Percentiles rank a stretch among this genome's conserved stretches.
Evolutionary conservation across 805 yeast species (phyloP).

Genomic region (Candida silvicultrix): DNA sequence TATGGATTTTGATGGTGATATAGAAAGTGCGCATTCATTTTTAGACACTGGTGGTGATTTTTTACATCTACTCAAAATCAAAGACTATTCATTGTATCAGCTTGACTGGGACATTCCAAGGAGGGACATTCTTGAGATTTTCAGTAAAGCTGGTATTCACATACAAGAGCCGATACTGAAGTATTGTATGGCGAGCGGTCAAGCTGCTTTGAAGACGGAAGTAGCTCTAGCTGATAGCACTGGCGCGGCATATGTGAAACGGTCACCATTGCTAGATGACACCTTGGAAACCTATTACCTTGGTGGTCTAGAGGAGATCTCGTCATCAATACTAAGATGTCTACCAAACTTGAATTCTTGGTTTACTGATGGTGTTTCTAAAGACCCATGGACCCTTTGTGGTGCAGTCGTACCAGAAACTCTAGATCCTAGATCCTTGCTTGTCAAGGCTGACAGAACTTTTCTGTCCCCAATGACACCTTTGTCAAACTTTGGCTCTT

Average conservation of each 20-base stretch:
- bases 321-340: conserved; percentile 33
- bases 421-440: neutral
- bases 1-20: conserved; percentile 49
- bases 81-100: conserved; percentile 16
- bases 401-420: conserved; percentile 13
- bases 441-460: neutral
- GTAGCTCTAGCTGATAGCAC: conserved; percentile 12
- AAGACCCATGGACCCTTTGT: conserved; percentile 31
- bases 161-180: conserved; percentile 29
- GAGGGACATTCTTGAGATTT: conserved; percentile 36
- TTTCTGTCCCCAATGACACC: conserved; percentile 19
- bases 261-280: conserved; percentile 39
- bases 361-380: conserved; percentile 27
- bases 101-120: conserved; percentile 37
- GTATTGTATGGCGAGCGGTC: conserved; percentile 51
- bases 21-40: conserved; percentile 42
- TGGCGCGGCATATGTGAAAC: conserved; percentile 6
- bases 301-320: conserved; percentile 49
- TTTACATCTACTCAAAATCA: conserved; percentile 35
- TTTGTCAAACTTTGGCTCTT: conserved; percentile 38
- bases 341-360: conserved; percentile 30
- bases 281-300: conserved; percentile 39
- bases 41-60: conserved; percentile 65
- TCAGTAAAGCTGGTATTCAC: conserved; percentile 29
- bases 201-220: conserved; percentile 45